A percentile compares a stretch with the other conserved stretches of the same genome.
phyloP scores from a whole-genome alignment of 1,284 basidiomycete species.

The Ceratobasidium sp. region DNA sequence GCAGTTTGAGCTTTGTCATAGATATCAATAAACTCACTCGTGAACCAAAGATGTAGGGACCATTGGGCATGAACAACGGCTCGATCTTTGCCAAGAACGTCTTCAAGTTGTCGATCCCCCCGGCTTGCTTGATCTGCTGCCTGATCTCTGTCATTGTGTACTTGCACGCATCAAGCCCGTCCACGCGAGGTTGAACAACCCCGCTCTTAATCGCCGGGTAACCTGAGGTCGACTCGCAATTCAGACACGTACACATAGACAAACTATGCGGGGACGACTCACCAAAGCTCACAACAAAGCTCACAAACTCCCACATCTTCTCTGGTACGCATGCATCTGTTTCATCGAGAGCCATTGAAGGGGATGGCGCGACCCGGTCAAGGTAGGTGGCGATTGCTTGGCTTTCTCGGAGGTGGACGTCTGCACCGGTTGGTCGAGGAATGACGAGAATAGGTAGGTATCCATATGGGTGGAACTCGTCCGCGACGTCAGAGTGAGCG shows the following conservation, averaged over 20 bases:
- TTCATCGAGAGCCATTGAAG: constrained; percentile 40
- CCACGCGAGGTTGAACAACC: constrained; percentile 36
- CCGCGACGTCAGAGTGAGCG: constrained; percentile 39
- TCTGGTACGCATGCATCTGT: constrained; percentile 31
- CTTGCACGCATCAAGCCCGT: constrained; percentile 41
- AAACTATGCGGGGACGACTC: not conserved
- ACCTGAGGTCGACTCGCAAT: constrained; percentile 35
- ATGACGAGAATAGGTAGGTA: constrained; percentile 41
- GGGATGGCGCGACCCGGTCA: constrained; percentile 36
- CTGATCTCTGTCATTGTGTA: constrained; percentile 40
- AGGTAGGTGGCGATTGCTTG: constrained; percentile 43
- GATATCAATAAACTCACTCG: constrained; percentile 19
- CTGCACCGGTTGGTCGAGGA: constrained; percentile 25
- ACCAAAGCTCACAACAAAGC: constrained; percentile 41
- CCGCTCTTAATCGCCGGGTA: constrained; percentile 43
- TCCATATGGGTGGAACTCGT: constrained; percentile 40
- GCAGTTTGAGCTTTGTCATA: not conserved
- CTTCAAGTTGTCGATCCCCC: constrained; percentile 39
- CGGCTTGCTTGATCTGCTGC: constrained; percentile 42
- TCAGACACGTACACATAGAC: not conserved
- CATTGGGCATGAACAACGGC: constrained; percentile 36
- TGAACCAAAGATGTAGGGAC: constrained; percentile 36
- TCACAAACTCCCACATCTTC: constrained; percentile 45
- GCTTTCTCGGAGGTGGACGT: constrained; percentile 39
- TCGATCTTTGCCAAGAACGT: constrained; percentile 40